Evolutionary conservation across 1,284 basidiomycete species (phyloP).

Genomic region (Trametes polyzona): DNA sequence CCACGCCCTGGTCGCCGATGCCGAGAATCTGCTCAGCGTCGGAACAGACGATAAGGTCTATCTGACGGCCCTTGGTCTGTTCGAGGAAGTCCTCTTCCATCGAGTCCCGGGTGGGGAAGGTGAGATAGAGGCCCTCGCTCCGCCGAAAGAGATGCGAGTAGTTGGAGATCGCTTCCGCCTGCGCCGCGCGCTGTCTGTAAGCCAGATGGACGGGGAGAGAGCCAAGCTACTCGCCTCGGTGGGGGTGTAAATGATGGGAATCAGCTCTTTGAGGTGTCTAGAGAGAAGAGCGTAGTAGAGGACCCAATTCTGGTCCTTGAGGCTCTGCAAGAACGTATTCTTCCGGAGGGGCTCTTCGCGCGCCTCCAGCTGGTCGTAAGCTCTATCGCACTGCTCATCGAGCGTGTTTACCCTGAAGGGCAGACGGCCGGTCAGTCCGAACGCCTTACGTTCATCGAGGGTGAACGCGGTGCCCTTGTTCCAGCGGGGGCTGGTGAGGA

Average conservation of each 20-base stretch:
- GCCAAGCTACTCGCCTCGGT: slow-evolving; percentile 51
- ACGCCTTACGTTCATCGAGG: slow-evolving; percentile 62
- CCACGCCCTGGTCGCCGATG: slow-evolving; percentile 77
- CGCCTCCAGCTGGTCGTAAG: slow-evolving; percentile 65
- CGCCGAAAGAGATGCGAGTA: slow-evolving; percentile 83
- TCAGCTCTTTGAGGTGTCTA: slow-evolving; percentile 70
- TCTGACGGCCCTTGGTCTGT: slow-evolving; percentile 60
- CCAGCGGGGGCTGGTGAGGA: slow-evolving; percentile 68
- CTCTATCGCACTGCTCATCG: slow-evolving; percentile 75
- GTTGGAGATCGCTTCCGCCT: slow-evolving; percentile 79
- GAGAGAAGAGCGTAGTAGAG: slow-evolving; percentile 71
- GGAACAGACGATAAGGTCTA: slow-evolving; percentile 80
- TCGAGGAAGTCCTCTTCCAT: slow-evolving; percentile 81
- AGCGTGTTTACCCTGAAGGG: slow-evolving; percentile 77
- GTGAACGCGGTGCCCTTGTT: slow-evolving; percentile 82
- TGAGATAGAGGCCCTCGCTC: slow-evolving; percentile 71
- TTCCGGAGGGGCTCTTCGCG: slow-evolving; percentile 58
- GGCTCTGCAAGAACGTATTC: slow-evolving; percentile 72
- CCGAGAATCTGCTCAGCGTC: slow-evolving; percentile 86
- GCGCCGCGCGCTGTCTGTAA: neutral
- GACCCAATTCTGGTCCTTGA: slow-evolving; percentile 78
- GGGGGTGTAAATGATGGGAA: slow-evolving; percentile 77
- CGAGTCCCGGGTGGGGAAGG: slow-evolving; percentile 63
- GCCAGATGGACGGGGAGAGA: neutral
- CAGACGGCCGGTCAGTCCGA: slow-evolving; percentile 79